Percentiles rank a stretch among this genome's conserved stretches.
These are phyloP conservation scores for Rhazya stricta DNA, from an alignment of 257 asterid genomes.

Conservation along the genomic window DNA sequence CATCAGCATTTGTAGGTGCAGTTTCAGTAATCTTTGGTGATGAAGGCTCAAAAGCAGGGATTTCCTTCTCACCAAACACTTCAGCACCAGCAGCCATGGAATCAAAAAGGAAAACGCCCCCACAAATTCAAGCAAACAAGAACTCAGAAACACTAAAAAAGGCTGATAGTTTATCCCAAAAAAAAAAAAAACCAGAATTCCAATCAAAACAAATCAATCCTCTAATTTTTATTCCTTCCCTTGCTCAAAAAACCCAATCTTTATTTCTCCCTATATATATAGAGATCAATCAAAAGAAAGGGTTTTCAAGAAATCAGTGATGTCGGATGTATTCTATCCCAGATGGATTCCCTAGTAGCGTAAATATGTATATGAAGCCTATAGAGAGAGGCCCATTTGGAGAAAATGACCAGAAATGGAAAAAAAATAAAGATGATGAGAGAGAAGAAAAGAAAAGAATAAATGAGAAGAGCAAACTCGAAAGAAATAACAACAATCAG, in stretches of 20 bases:
- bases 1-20: conserved; percentile 33
- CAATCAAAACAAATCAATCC: conserved; percentile 6
- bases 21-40: conserved; percentile 33
- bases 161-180: conserved; percentile 1
- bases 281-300: conserved; percentile 40
- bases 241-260: conserved; percentile 35
- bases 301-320: conserved; percentile 44
- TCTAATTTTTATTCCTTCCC: conserved; percentile 13
- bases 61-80: conserved; percentile 58
- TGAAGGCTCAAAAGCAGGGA: conserved; percentile 43
- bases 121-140: conserved; percentile 10
- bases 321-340: conserved; percentile 32
- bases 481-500: neutral
- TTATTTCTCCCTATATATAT: conserved; percentile 23
- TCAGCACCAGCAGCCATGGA: conserved; percentile 89
- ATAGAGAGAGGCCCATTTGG: conserved; percentile 39
- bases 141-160: conserved; percentile 11
- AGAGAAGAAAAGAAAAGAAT: conserved; percentile 1
- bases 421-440: conserved; percentile 23
- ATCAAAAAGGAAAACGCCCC: conserved; percentile 23
- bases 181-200: conserved; percentile 16
- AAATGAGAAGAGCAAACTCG: conserved; percentile 1
- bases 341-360: conserved; percentile 30
- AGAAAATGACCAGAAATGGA: conserved; percentile 44
- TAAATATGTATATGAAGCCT: conserved; percentile 20